These are phyloP conservation scores for Phytophthora pistaciae DNA, from an alignment of 352 stramenopile genomes.

Conservation along the genomic window DNA sequence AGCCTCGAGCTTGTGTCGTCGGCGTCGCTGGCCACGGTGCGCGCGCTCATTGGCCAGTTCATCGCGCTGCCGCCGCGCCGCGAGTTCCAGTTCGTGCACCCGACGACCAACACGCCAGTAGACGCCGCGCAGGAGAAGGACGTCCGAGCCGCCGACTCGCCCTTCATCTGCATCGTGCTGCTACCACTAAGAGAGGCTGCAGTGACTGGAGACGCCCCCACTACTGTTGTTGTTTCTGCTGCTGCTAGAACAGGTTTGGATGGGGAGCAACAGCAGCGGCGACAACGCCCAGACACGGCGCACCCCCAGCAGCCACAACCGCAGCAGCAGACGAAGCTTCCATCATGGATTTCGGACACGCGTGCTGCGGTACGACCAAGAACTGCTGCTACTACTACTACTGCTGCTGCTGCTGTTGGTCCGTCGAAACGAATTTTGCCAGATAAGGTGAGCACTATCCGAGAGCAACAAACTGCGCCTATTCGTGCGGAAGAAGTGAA, in stretches of 20 bases:
- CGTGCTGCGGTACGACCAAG: not conserved
- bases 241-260: too few species aligned
- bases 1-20: constrained; percentile 24
- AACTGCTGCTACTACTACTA: not conserved
- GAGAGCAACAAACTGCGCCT: not conserved
- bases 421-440: not conserved
- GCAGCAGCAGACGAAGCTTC: not conserved
- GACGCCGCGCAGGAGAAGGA: constrained; percentile 6
- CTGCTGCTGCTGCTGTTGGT: not conserved
- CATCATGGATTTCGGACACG: not conserved
- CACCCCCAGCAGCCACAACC: not conserved
- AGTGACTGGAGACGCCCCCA: not conserved
- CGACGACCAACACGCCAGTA: constrained; percentile 20
- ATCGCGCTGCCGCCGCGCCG: constrained; percentile 17
- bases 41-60: constrained; percentile 22
- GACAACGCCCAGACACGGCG: not conserved
- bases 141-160: not conserved
- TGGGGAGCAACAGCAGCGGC: not conserved
- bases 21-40: constrained; percentile 18
- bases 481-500: not conserved
- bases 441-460: not conserved
- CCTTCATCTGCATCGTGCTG: constrained; percentile 25
- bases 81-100: constrained; percentile 27
- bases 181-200: constrained; percentile 4
- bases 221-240: too few species aligned